These are phyloP conservation scores for Globisporangium perplexum DNA, from an alignment of 352 stramenopile species.

Conservation along the genomic window DNA sequence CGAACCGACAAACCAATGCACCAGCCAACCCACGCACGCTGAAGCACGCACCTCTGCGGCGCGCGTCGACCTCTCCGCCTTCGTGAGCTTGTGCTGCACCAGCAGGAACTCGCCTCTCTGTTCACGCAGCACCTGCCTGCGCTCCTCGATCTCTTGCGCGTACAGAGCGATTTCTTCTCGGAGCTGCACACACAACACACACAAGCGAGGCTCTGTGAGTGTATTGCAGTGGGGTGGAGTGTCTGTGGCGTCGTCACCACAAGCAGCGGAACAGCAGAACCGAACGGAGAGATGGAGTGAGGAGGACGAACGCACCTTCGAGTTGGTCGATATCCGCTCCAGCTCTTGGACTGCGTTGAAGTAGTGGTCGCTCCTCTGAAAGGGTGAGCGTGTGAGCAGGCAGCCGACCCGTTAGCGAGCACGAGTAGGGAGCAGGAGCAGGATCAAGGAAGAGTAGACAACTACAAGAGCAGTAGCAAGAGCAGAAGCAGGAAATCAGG, in stretches of 20 bases:
- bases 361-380: constrained; percentile 50
- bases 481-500: too few relatives aligned
- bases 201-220: neutral
- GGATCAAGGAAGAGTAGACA: too few relatives aligned
- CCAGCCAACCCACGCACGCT: neutral
- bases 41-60: constrained; percentile 43
- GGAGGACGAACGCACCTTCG: constrained; percentile 20
- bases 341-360: constrained; percentile 54
- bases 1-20: neutral
- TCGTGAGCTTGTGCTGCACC: constrained; percentile 38
- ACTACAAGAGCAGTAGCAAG: too few relatives aligned
- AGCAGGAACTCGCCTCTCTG: constrained; percentile 44
- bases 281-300: neutral
- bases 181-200: constrained; percentile 19
- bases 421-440: too few relatives aligned
- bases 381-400: neutral
- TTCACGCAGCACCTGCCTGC: constrained; percentile 19
- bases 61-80: constrained; percentile 34
- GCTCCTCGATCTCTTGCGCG: constrained; percentile 48
- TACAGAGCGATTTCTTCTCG: constrained; percentile 54
- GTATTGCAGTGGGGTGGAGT: neutral
- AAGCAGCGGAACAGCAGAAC: neutral
- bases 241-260: neutral
- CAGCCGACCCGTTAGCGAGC: too few relatives aligned
- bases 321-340: constrained; percentile 53